Evolutionary conservation across 352 stramenopile genomes (phyloP), one percentile per base, ranked within the genome.

Genomic region (Pythium scleroteichum): DNA sequence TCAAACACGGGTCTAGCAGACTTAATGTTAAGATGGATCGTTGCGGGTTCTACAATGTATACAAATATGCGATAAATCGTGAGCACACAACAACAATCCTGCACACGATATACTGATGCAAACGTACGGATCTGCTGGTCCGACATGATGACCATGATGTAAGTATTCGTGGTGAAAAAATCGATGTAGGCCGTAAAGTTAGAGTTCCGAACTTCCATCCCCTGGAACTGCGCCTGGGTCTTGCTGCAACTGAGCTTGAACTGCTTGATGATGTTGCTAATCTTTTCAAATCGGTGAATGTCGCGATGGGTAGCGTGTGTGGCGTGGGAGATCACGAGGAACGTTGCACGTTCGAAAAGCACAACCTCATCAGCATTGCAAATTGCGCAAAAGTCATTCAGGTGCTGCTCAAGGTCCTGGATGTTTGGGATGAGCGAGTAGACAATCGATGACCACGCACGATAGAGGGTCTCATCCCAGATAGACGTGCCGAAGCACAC

Each of bases 211-310:
- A 97, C 89, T 67, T 97, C 90, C 95, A 99, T 98, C 41, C 95
- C 97, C 72, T 99, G 93, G 68, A 99, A 99, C 72, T 99, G 90
- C 24, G 95, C 96, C 73, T 98, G 94, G 1, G 95, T 97, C 80
- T 99, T 99, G 69, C 89, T 97, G 77, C 97, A 99, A 73, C 84
- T 97, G 19, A 99, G 85, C 79, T 99, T 99, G 80, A 99, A 99
- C 77, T 99, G 97, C 80, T 99, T 99, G 76, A 99, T 98, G 78
- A 99, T 99, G 73, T 99, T 99, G 69, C 89, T 98, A 67, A 99
- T 99, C 70, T 99, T 99, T 82, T 99, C 97, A 73, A 99, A 99
- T 19, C 97, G 94, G 72, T 99, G 95, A 40, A 97, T 96, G 71
- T 99, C 96, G 69, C 96, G 94, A 64, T 99, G 93, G 24, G 79